Evolutionary conservation across 164 flowering plant genomes (phyloP).

Genomic region (Echeveria elegans): DNA sequence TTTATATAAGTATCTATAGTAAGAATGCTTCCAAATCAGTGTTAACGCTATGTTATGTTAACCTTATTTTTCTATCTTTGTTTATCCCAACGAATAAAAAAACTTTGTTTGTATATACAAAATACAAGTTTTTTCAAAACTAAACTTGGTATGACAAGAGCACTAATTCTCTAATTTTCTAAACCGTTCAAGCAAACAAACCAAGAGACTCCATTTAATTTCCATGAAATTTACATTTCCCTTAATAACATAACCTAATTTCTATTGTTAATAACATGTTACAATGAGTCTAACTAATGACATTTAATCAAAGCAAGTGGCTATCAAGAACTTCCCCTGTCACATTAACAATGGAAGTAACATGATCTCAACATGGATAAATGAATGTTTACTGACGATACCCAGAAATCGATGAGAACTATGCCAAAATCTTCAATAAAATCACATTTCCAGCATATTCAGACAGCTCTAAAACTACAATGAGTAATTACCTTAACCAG

Average conservation of each 20-base stretch:
- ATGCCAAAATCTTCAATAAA: neutral
- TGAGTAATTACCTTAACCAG: conserved; percentile 68
- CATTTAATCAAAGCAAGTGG: neutral
- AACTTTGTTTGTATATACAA: too few relatives aligned
- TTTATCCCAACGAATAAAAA: too few relatives aligned
- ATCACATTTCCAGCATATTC: neutral
- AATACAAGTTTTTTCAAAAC: too few relatives aligned
- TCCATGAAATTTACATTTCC: neutral
- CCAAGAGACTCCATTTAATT: neutral
- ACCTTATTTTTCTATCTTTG: too few relatives aligned
- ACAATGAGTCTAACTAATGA: neutral
- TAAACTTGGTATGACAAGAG: too few relatives aligned
- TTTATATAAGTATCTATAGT: neutral
- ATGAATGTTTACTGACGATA: neutral
- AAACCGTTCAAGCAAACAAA: too few relatives aligned
- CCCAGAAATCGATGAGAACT: neutral
- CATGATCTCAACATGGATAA: neutral
- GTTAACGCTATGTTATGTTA: too few relatives aligned
- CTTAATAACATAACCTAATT: neutral
- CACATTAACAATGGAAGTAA: neutral
- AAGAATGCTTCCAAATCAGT: neutral
- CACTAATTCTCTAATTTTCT: too few relatives aligned
- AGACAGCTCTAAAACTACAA: neutral
- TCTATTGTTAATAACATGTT: neutral
- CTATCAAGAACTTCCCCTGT: neutral